These are phyloP conservation scores for Aureobasidium leucospermi DNA, from an alignment of 2,329 filamentous ascomycete genomes.

Conservation along the genomic window DNA sequence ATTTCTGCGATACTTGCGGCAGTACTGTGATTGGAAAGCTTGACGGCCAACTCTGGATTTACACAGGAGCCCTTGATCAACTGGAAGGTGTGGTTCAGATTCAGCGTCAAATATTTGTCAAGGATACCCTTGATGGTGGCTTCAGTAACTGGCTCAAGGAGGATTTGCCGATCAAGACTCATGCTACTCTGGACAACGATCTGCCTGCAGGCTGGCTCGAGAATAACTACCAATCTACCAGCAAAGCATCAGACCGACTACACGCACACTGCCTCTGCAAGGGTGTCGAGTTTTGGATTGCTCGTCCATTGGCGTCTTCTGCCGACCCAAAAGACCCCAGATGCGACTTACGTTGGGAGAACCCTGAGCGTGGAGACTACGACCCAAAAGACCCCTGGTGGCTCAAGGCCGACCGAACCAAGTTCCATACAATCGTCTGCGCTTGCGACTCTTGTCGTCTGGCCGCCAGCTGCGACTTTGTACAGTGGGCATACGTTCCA, in stretches of 20 bases:
- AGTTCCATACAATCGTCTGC: constrained; percentile 55
- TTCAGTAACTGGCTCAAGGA: constrained; percentile 27
- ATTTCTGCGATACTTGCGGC: constrained; percentile 46
- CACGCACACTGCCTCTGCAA: constrained; percentile 48
- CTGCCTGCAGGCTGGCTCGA: not conserved
- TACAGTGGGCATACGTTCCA: constrained; percentile 60
- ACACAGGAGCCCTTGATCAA: constrained; percentile 27
- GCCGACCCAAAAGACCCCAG: constrained; percentile 40
- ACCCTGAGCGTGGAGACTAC: constrained; percentile 18
- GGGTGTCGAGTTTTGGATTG: constrained; percentile 50
- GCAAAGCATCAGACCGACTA: constrained; percentile 21
- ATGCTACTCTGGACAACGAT: not conserved
- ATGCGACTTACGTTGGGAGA: constrained; percentile 47
- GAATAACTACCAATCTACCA: not conserved
- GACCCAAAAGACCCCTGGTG: constrained; percentile 47
- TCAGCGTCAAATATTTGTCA: constrained; percentile 26
- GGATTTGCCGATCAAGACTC: constrained; percentile 17
- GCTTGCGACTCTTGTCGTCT: constrained; percentile 57
- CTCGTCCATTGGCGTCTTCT: constrained; percentile 45
- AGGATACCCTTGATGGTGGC: constrained; percentile 32
- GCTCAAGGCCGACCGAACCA: constrained; percentile 41
- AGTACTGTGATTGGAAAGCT: constrained; percentile 29
- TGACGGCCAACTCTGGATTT: constrained; percentile 22
- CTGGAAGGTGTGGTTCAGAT: constrained; percentile 26
- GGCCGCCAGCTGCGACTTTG: constrained; percentile 54